Percentiles rank a stretch among this genome's conserved stretches.
Evolutionary conservation across 177 flowering plant genomes (phyloP).

Genomic region (Vitis hybrid): DNA sequence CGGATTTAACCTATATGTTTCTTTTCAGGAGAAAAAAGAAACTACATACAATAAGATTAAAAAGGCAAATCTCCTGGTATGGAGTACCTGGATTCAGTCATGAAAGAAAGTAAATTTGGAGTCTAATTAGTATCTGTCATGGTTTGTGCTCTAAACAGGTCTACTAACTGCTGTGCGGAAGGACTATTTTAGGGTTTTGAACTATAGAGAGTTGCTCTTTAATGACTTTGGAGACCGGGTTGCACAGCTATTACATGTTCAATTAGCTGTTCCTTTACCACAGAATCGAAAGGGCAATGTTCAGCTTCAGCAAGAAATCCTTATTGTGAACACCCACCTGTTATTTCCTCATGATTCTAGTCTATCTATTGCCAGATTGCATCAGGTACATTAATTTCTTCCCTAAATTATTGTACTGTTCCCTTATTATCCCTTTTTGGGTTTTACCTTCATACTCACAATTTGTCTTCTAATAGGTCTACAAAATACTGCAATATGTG

Average conservation of each 20-base stretch:
- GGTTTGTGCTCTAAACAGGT: constrained; percentile 38
- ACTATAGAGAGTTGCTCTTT: constrained; percentile 67
- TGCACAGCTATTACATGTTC: constrained; percentile 90
- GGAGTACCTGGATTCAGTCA: too few relatives aligned
- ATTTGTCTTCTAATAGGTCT: constrained; percentile 50
- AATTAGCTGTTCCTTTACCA: constrained; percentile 55
- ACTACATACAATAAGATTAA: too few relatives aligned
- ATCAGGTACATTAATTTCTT: constrained; percentile 56
- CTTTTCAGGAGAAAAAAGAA: too few relatives aligned
- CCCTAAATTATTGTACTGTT: not conserved
- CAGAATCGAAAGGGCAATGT: constrained; percentile 36
- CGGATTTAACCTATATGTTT: too few relatives aligned
- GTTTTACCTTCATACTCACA: not conserved
- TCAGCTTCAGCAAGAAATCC: constrained; percentile 60
- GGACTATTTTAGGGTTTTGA: constrained; percentile 74
- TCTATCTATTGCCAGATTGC: constrained; percentile 68
- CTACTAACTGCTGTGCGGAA: constrained; percentile 81
- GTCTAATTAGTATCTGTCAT: too few relatives aligned
- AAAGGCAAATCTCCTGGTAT: too few relatives aligned
- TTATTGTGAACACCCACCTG: constrained; percentile 91
- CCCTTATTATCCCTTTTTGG: not conserved
- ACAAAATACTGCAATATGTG: constrained; percentile 81
- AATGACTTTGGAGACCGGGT: constrained; percentile 97
- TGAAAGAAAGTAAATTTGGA: too few relatives aligned
- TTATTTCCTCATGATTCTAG: constrained; percentile 92